Conservation (phyloP, 2,329 filamentous ascomycete species). For the Dactylonectria estremocensis region DNA sequence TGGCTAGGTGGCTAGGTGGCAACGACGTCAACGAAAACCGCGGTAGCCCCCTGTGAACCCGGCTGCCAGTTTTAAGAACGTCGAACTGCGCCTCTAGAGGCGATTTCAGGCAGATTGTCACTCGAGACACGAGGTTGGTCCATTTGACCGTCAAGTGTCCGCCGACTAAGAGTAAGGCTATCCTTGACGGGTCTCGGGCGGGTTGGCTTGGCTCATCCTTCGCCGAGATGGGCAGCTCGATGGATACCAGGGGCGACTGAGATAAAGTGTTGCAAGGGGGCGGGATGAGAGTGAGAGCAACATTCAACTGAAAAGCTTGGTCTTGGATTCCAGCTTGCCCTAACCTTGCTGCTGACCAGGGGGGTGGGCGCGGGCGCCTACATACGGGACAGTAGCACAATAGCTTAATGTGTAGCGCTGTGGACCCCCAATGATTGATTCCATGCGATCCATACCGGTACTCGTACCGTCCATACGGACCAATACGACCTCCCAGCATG, state of each 20-base stretch:
- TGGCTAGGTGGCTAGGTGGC: constrained; percentile 7
- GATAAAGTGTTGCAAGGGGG: constrained; percentile 28
- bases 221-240: constrained; percentile 8
- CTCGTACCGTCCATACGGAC: neutral
- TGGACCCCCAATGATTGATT: constrained; percentile 3
- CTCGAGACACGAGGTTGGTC: constrained; percentile 36
- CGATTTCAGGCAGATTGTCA: constrained; percentile 33
- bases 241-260: constrained; percentile 19
- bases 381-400: constrained; percentile 12
- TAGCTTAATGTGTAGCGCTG: constrained; percentile 6
- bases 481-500: neutral
- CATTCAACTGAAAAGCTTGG: constrained; percentile 25
- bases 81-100: constrained; percentile 14
- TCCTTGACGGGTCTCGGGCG: constrained; percentile 9
- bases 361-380: constrained; percentile 22
- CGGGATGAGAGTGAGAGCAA: constrained; percentile 12
- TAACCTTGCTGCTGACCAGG: constrained; percentile 8
- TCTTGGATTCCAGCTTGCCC: constrained; percentile 10
- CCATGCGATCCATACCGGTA: neutral
- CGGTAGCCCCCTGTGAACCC: neutral
- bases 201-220: neutral
- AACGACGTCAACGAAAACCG: constrained; percentile 17
- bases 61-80: constrained; percentile 1
- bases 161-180: constrained; percentile 1
- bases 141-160: constrained; percentile 17